phyloP scores from a whole-genome alignment of 2,329 filamentous ascomycete genomes.

The Grosmannia serpens region DNA sequence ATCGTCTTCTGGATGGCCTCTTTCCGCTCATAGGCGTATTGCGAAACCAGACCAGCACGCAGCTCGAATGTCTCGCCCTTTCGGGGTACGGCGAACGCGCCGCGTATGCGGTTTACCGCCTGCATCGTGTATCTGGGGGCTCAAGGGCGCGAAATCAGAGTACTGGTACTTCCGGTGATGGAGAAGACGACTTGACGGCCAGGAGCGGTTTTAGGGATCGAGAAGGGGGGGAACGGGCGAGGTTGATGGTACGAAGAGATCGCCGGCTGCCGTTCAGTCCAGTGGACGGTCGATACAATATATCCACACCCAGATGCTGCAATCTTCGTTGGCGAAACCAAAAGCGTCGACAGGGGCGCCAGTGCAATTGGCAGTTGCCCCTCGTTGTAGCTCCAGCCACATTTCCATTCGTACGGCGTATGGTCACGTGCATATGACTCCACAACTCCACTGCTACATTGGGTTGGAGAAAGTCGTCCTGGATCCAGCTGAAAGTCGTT shows the following conservation, averaged over 20 bases:
- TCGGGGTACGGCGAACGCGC: constrained; percentile 81
- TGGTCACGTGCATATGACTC: background rate
- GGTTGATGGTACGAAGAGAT: background rate
- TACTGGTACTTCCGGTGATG: background rate
- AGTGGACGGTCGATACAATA: background rate
- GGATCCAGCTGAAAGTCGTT: background rate
- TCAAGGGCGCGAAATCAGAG: background rate
- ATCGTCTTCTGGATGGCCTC: constrained; percentile 99
- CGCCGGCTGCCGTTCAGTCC: background rate
- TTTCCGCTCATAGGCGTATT: constrained; percentile 98
- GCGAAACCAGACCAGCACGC: constrained; percentile 87
- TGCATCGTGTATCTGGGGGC: constrained; percentile 6
- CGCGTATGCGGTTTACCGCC: constrained; percentile 90
- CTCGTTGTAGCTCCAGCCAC: constrained; percentile 2
- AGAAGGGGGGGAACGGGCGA: background rate
- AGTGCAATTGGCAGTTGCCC: background rate
- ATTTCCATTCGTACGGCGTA: background rate
- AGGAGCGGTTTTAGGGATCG: background rate
- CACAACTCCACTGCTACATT: background rate
- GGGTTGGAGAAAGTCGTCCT: background rate
- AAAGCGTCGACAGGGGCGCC: background rate
- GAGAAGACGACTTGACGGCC: background rate
- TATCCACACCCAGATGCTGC: background rate
- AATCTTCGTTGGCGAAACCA: background rate
- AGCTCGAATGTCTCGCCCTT: constrained; percentile 99